Evolutionary conservation across 2,329 filamentous ascomycete species (phyloP).

Genomic region (Nemania sp.): DNA sequence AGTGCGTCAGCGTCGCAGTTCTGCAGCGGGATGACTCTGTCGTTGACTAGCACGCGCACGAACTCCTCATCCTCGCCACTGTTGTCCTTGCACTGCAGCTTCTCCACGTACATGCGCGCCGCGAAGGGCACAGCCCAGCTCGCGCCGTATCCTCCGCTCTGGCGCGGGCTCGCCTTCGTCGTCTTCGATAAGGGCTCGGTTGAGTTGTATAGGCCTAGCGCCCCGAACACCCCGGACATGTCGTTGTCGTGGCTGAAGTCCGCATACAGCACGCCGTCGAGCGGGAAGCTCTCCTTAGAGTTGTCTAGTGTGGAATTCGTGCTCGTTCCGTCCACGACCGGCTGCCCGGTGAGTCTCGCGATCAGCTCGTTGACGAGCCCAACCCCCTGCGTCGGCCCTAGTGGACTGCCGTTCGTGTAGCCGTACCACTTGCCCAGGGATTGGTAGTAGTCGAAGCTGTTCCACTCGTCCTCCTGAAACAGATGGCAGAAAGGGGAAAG

Average conservation of each 20-base stretch:
- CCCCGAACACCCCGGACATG: slow-evolving; percentile 75
- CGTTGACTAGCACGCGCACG: slow-evolving; percentile 81
- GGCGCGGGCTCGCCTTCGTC: slow-evolving; percentile 51
- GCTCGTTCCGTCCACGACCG: slow-evolving; percentile 72
- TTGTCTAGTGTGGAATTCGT: slow-evolving; percentile 78
- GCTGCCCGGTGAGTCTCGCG: slow-evolving; percentile 70
- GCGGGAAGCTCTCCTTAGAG: slow-evolving; percentile 70
- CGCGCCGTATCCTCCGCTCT: slow-evolving; percentile 71
- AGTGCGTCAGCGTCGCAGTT: slow-evolving; percentile 70
- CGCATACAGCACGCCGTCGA: slow-evolving; percentile 71
- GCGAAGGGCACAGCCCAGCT: slow-evolving; percentile 83
- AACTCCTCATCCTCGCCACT: slow-evolving; percentile 69
- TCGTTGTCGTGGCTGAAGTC: slow-evolving; percentile 94
- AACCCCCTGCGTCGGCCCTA: slow-evolving; percentile 83
- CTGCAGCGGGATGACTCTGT: slow-evolving; percentile 73
- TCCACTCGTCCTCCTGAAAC: slow-evolving; percentile 75
- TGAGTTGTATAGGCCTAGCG: slow-evolving; percentile 75
- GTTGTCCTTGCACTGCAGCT: slow-evolving; percentile 68
- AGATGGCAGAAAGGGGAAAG: slow-evolving; percentile 75
- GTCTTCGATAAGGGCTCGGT: slow-evolving; percentile 58
- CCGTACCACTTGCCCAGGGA: slow-evolving; percentile 84
- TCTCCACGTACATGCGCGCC: slow-evolving; percentile 82
- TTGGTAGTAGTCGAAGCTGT: slow-evolving; percentile 78
- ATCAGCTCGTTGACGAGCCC: slow-evolving; percentile 88
- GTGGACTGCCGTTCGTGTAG: slow-evolving; percentile 73